Percentiles rank a stretch among this genome's conserved stretches.
phyloP scores from a whole-genome alignment of 768 basidiomycete genomes.

The Boletus huronensis region DNA sequence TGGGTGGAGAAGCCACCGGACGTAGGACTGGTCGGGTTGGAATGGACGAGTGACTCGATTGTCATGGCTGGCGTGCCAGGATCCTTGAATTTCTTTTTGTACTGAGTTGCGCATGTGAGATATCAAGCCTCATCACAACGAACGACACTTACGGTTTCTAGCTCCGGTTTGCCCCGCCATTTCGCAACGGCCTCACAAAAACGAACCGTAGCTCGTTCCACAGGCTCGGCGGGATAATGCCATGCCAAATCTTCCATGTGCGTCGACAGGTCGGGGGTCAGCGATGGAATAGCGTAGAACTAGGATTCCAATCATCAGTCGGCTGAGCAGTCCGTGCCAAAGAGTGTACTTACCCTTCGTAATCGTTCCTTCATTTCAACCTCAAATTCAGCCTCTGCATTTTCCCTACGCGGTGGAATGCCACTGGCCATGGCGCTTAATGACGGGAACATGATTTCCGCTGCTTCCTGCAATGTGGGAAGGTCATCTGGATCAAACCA shows the following conservation, averaged over 20 bases:
- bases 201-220: constrained; percentile 72
- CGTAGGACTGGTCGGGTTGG: constrained; percentile 61
- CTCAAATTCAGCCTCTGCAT: constrained; percentile 69
- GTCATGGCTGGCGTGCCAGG: constrained; percentile 42
- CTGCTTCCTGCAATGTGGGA: constrained; percentile 63
- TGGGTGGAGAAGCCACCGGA: constrained; percentile 28
- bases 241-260: constrained; percentile 72
- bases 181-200: constrained; percentile 80
- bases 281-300: constrained; percentile 74
- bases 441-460: constrained; percentile 65
- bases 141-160: constrained; percentile 56
- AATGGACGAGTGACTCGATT: constrained; percentile 66
- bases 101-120: constrained; percentile 40
- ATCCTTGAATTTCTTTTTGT: constrained; percentile 49
- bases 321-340: not conserved
- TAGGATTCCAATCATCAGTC: constrained; percentile 29
- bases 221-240: constrained; percentile 77
- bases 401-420: constrained; percentile 35
- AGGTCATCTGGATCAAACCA: constrained; percentile 76
- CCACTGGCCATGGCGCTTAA: constrained; percentile 32
- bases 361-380: constrained; percentile 71
- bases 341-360: constrained; percentile 50
- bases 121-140: constrained; percentile 4
- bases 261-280: constrained; percentile 70
- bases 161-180: constrained; percentile 83